A percentile compares a stretch with the other conserved stretches of the same genome.
These are phyloP conservation scores for Didymella exigua DNA, from an alignment of 2,329 filamentous ascomycete species.

Conservation along the genomic window DNA sequence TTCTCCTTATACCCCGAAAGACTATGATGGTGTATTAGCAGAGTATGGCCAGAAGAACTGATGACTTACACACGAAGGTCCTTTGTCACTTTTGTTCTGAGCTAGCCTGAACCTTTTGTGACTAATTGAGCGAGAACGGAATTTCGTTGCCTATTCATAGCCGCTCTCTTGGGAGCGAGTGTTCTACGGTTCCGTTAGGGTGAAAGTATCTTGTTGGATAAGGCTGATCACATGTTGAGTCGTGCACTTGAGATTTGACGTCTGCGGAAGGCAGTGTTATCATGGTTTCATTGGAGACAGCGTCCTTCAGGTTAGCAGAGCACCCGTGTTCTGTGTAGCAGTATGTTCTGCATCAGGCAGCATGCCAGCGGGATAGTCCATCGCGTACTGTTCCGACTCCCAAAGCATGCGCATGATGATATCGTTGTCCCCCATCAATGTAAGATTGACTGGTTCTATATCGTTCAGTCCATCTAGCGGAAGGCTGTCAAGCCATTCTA, in stretches of 20 bases:
- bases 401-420: slow-evolving; percentile 27
- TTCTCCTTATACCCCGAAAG: slow-evolving; percentile 25
- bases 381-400: slow-evolving; percentile 21
- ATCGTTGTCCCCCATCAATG: slow-evolving; percentile 21
- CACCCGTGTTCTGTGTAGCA: background rate
- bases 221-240: no score
- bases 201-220: background rate
- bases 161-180: background rate
- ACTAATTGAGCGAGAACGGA: background rate
- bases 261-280: background rate
- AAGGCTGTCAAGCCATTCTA: slow-evolving; percentile 16
- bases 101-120: background rate
- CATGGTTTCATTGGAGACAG: background rate
- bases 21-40: slow-evolving; percentile 33
- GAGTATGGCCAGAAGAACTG: slow-evolving; percentile 22
- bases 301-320: background rate
- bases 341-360: slow-evolving; percentile 12
- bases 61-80: background rate
- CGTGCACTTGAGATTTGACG: background rate
- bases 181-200: background rate
- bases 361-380: slow-evolving; percentile 14
- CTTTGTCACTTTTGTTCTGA: background rate
- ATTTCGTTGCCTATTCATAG: background rate
- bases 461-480: slow-evolving; percentile 10
- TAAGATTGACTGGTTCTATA: slow-evolving; percentile 12